These are phyloP conservation scores for Umbellularia californica DNA, from an alignment of 164 flowering plant genomes.

Conservation along the genomic window DNA sequence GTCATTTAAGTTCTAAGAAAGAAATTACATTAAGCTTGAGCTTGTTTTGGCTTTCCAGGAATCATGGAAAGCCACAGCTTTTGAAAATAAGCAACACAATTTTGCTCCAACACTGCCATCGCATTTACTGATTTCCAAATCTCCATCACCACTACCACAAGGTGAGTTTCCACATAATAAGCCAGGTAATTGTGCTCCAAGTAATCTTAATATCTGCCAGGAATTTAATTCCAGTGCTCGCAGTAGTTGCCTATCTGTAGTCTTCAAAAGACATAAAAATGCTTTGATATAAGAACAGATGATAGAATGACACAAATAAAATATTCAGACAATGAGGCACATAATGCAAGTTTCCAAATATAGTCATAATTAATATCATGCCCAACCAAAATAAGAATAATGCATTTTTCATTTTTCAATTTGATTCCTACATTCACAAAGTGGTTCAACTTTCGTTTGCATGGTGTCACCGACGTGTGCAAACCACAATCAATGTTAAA, in stretches of 20 bases:
- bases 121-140: conserved; percentile 22
- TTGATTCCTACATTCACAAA: no score
- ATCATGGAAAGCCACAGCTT: conserved; percentile 52
- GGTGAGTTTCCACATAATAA: conserved; percentile 35
- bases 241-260: conserved; percentile 52
- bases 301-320: neutral
- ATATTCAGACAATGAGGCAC: neutral
- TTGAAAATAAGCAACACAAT: conserved; percentile 48
- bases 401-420: neutral
- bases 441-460: no score
- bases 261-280: conserved; percentile 9
- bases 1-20: neutral
- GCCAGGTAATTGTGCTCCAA: conserved; percentile 60
- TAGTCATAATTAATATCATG: neutral
- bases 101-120: conserved; percentile 34
- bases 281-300: neutral
- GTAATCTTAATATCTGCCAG: conserved; percentile 80
- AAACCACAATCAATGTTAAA: no score
- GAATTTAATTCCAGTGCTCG: conserved; percentile 80
- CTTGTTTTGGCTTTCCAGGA: conserved; percentile 48
- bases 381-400: neutral
- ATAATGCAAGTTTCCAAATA: neutral
- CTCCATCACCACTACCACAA: conserved; percentile 22
- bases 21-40: conserved; percentile 25
- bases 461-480: no score